Evolutionary conservation across 257 asterid species (phyloP), one percentile per base, ranked within the genome.

Genomic region (Solanum peruvianum): DNA sequence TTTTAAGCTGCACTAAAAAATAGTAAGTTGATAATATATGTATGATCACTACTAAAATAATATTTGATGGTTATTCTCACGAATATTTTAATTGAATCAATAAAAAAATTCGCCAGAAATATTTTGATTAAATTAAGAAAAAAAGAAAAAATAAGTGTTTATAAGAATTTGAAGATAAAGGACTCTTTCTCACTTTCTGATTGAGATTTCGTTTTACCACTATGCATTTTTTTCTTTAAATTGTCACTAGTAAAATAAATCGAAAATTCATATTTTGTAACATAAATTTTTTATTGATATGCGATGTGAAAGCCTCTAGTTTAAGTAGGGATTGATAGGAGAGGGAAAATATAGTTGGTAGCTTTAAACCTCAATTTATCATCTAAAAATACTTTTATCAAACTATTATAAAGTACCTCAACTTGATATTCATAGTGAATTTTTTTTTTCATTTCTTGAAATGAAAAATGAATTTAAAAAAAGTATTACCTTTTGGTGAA

Each of bases 401-500:
- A 78, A 47, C 64, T 45, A 15, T 27, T 8, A 25, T 41, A 39
- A 42, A 76, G 15, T 76, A 41, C 20, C 45, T 76, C 1, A 42
- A 76, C 37, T 76, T 77, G 64, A 76, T 73, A 73, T 5, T 73
- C 14, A 73, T 73, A 13, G 52, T 14, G 23, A 47, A 75, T 20
- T 56, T 60, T 4, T 60, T 16, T 11, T 2, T 47, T 16, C 60
- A 9, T 60, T 62, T 62, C n/a, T 10, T 45, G 2, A 52, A 52
- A 16, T 16, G 62, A 16, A 47, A 47, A 45, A 27, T 27, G 33
- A 45, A 25, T 29, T 3, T 5, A 49, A 44, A 33, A 11, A 35
- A 52, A 41, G 10, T 21, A 15, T 72, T 84, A 94, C 98, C 94
- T 90, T 89, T 89, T 20, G 92, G 91, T 86, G 98, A 94, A 90